phyloP scores from a whole-genome alignment of 2,329 filamentous ascomycete species.

The Paraphaeosphaeria sporulosa region DNA sequence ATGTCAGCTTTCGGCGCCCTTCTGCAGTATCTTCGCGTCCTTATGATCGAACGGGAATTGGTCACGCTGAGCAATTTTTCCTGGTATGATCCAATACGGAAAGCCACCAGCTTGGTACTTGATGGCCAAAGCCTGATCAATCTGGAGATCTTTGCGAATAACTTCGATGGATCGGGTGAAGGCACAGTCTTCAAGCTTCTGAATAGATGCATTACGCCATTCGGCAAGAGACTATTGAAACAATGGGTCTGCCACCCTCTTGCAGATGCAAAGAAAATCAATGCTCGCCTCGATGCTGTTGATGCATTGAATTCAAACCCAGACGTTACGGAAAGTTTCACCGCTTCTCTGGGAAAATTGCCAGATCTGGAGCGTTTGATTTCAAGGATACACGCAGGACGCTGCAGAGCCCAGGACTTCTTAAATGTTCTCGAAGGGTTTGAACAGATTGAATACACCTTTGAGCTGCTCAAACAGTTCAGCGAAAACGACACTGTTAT shows the following conservation, averaged over 20 bases:
- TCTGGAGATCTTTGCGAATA: slow-evolving; percentile 95
- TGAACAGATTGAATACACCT: slow-evolving; percentile 96
- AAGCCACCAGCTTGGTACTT: slow-evolving; percentile 85
- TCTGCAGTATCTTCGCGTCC: slow-evolving; percentile 78
- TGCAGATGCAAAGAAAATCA: slow-evolving; percentile 85
- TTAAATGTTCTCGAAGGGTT: slow-evolving; percentile 93
- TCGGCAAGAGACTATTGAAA: slow-evolving; percentile 93
- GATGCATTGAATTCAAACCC: slow-evolving; percentile 88
- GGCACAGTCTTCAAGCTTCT: slow-evolving; percentile 90
- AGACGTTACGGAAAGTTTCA: slow-evolving; percentile 84
- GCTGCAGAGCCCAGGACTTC: slow-evolving; percentile 92
- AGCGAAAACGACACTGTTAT: slow-evolving; percentile 83
- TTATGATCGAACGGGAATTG: slow-evolving; percentile 89
- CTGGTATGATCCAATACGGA: slow-evolving; percentile 91
- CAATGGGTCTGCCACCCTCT: slow-evolving; percentile 98
- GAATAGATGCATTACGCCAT: slow-evolving; percentile 94
- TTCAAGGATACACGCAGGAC: slow-evolving; percentile 89
- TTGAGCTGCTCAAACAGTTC: slow-evolving; percentile 77
- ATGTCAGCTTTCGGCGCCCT: slow-evolving; percentile 94
- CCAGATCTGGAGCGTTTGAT: slow-evolving; percentile 94
- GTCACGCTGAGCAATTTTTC: slow-evolving; percentile 90
- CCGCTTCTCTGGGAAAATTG: slow-evolving; percentile 85
- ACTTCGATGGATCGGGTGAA: slow-evolving; percentile 81
- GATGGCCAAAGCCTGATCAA: slow-evolving; percentile 98
- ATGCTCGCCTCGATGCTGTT: slow-evolving; percentile 91